Evolutionary conservation across 2,329 filamentous ascomycete species (phyloP), one percentile per base, ranked within the genome.

Genomic region (Magnaporthales sp.): DNA sequence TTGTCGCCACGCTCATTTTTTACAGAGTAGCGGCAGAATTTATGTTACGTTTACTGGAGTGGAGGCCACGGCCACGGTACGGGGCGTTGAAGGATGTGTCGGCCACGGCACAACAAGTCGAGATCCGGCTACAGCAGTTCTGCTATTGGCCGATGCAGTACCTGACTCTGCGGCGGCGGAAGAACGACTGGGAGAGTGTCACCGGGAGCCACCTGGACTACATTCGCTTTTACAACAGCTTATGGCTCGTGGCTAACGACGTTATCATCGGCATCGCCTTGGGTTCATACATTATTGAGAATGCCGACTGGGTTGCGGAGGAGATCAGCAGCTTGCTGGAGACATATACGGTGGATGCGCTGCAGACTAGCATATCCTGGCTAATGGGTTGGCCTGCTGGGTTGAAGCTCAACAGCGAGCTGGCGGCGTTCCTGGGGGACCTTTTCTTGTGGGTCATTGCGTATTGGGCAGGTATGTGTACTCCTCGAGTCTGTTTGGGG

Each of bases 121-220:
- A 99, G 77, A 97, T 99, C 70, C 91, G 95, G 5, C 84, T 99
- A 26, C 93, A 98, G 75, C 95, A 99, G 75, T 98, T 98, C 75
- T 98, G 94, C 78, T 99, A 99, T 77, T 98, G 94, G 93, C 96
- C 95, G 2, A 92, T 96, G 78, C 94, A 99, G 76, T 97, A 98
- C 75, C 84, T 94, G 60, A 98, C 93, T 19, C 78, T 99, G 62
- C 89, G 93, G n/a, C 89, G 91, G 74, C 85, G 93, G 54, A 96
- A 96, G 74, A 88, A 89, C 69, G 92, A 96, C 72, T 98, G 95
- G 94, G 91, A 93, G 67, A 98, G 94, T 75, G 91, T 98, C 66
- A 97, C 93, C 0, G 95, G 90, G 63, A 97, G 90, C 72, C 94
- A 99, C 76, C 92, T 94, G 0, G 95, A 99, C 76, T 99, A 99